phyloP scores from a whole-genome alignment of 1,284 basidiomycete species.

The Rhodotorula sp. region DNA sequence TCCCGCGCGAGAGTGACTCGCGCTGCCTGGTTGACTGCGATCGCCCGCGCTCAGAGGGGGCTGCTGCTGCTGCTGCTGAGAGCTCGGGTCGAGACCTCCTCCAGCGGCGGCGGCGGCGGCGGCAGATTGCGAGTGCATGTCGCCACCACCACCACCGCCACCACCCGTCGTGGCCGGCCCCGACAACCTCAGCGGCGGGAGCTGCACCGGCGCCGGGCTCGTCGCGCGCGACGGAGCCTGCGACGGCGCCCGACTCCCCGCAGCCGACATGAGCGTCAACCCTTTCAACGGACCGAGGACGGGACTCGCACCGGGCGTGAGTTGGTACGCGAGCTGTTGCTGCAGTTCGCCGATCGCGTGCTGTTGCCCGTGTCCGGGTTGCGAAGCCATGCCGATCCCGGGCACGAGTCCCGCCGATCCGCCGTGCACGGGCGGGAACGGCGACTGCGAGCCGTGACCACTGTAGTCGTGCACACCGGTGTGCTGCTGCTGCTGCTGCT shows the following conservation, averaged over 20 bases:
- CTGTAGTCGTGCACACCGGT: neutral
- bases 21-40: constrained; percentile 7
- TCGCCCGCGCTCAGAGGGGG: neutral
- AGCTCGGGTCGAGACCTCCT: neutral
- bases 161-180: neutral
- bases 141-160: neutral
- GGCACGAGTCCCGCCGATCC: constrained; percentile 15
- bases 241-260: constrained; percentile 24
- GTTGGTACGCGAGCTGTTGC: constrained; percentile 45
- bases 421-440: constrained; percentile 27
- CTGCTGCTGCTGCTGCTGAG: too few species aligned
- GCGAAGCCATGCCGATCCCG: constrained; percentile 37
- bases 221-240: constrained; percentile 23
- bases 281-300: constrained; percentile 74
- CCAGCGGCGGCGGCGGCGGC: neutral
- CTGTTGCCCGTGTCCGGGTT: constrained; percentile 27
- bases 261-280: constrained; percentile 37
- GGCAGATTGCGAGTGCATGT: neutral
- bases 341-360: constrained; percentile 37
- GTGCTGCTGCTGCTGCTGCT: constrained; percentile 2
- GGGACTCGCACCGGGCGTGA: constrained; percentile 62
- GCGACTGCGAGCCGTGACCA: neutral
- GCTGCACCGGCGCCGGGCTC: constrained; percentile 28
- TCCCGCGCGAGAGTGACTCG: constrained; percentile 8
- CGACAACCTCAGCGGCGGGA: constrained; percentile 34